Base-by-base conservation (phyloP, 345 rosid species). In the Heritiera littoralis region DNA sequence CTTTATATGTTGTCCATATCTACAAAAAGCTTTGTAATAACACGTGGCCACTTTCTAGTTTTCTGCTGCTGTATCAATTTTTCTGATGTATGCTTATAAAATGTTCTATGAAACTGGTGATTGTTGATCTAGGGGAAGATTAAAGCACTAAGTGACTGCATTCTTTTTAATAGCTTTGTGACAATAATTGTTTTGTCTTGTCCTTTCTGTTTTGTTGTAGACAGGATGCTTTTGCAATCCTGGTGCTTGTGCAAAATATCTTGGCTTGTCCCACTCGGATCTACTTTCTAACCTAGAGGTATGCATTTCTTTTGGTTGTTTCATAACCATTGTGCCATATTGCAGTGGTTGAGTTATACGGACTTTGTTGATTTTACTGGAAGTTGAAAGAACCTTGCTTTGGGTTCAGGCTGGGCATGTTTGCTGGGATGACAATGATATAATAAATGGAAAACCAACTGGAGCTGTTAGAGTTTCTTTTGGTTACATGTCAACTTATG, bases 171-270 rank as follows among this genome's bases (percentile, higher is more conserved):
- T 75, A 6, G 66, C 49, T 49, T 68, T 46, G 78, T 87, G 77
- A 85, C 76, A 30, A 49, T 49, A 78, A 51, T 51, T 76, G 23
- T 28, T 35, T 35, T 49, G 59, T 79, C 49, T n/a, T 72, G 17
- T 46, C 74, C 66, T 72, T 79, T 43, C 43, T 78, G 68, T 10
- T 86, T 85, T 80, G 83, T 80, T 88, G 75, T 90, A 96, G 99
- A 94, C 99, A 86, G 99, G 99, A 82, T 96, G 99, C 88, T 96
- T 96, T 86, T 94, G 99, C 91, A 96, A 95, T 86, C 99, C 99
- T 18, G 99, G 99, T 72, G 97, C 99, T 73, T 95, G 99, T 87
- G 97, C 97, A 59, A 95, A 95, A 85, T 91, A 91, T 86, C 97
- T 95, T 81, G 87, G 87, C 72, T 89, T 95, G 80, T 90, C 98